Base-by-base conservation (phyloP, 106 monocot species). In the Phalaenopsis equestris region DNA sequence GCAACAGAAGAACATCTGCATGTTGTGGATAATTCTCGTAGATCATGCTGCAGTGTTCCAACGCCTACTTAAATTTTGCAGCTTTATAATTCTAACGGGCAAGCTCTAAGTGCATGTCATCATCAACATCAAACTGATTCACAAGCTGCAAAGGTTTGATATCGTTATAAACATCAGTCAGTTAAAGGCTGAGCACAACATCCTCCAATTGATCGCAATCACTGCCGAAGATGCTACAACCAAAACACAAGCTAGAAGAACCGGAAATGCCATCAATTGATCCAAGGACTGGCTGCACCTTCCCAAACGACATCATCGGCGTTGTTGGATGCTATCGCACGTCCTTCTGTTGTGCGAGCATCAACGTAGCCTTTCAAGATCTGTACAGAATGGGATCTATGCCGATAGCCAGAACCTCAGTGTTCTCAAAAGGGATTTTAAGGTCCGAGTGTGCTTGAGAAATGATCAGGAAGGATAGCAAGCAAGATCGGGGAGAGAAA, bases 81-180 rank as follows among this genome's bases (percentile, higher is more conserved):
- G 90, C 76, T 84, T 88, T 87, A 83, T 97, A 97, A 65, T 87
- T 90, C 77, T 90, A 90, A 87, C 94, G 97, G 36, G 97, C 94
- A 79, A 89, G 90, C 1, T 77, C 75, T 75, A 94, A 57, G 73
- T 87, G 87, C 73, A 80, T 75, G 24, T 92, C 92, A 72, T 92
- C 97, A 83, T 85, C 90, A 80, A 89, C 86, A 82, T 87, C 90
- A 17, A 81, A 41, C 42, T 56, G 77, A 41, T 79, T 82, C 76
- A 65, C 74, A 10, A 78, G 55, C 73, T 82, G 87, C 79, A 80
- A 17, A 42, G 85, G 87, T 55, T 91, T 86, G 49, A 84, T 77
- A 65, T 86, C 89, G 45, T 79, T 43, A 6, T 83, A 80, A 41
- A 4, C 48, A 70, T 89, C 89, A 5, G 72, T 67, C 36, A 85